Base-by-base conservation (phyloP, 768 basidiomycete genomes). In the Holtermannia corniformis region DNA sequence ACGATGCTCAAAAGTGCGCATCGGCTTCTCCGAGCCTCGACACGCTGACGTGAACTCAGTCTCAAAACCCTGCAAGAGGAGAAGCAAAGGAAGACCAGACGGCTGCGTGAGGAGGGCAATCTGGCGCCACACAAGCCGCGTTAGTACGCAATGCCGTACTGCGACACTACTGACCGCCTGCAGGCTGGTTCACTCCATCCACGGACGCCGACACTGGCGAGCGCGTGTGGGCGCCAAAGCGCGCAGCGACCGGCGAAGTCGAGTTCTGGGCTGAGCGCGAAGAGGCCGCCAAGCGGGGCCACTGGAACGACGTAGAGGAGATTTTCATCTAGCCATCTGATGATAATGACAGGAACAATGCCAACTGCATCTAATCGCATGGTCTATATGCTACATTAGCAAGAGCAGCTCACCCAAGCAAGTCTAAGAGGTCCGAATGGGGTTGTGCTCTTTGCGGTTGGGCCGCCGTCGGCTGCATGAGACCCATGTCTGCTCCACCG, bases 121-220 rank as follows among this genome's bases (percentile, higher is more conserved):
- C 50, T 82, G 37, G 77, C 81, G n/a, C 75, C 80, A 0, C 90
- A 96, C 73, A 74, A 75, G 49, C 84, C 93, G 5, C 76, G 92
- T 37, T 7, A 37, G 32, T 37, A 7, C 16, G 7, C 16, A 7
- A 37, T n/a, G n/a, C n/a, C n/a, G n/a, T n/a, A 37, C 10, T 37
- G 32, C 32, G 16, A 37, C 32, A 37, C 7, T 37, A 7, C 16
- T 37, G 32, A 7, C 16, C 10, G 16, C 16, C 10, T 37, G 16
- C 32, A 37, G 32, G 32, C 37, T 97, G 92, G 92, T 96, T 97
- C 70, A 75, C 71, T 4, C 81, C 86, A 0, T 79, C 82, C 68
- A 85, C 81, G 19, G 92, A 95, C 63, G 79, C 80, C 0, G 93
- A 97, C 72, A 91, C 87, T 1, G 85, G 86, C 1, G 91, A 93